phyloP scores from a whole-genome alignment of 495 filamentous ascomycete species.

The Astrothelium macrocarpum region DNA sequence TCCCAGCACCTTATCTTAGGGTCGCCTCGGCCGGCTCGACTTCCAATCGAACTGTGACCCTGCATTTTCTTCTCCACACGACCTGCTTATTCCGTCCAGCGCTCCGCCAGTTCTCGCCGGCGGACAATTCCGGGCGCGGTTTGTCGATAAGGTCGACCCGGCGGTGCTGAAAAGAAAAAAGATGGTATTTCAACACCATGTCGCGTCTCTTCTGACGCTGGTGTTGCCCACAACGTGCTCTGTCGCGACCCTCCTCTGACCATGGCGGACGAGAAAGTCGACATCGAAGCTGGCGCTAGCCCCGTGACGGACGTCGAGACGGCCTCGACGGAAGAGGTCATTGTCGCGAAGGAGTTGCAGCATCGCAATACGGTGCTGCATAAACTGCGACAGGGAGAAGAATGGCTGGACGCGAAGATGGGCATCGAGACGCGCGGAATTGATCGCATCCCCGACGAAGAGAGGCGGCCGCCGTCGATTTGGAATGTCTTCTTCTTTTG shows the following conservation, averaged over 20 bases:
- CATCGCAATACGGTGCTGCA: conserved; percentile 18
- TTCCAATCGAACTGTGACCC: conserved; percentile 4
- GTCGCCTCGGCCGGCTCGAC: neutral
- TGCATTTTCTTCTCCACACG: neutral
- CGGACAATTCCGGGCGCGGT: neutral
- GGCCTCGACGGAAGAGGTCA: neutral
- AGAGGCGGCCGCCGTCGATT: conserved; percentile 17
- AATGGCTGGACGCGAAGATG: conserved; percentile 16
- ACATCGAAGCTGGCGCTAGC: neutral
- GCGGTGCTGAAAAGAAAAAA: no score
- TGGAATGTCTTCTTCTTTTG: conserved; percentile 19
- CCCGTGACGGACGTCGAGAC: neutral
- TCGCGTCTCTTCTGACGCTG: neutral
- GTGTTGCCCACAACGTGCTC: neutral
- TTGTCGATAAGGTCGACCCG: neutral
- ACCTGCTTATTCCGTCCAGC: conserved; percentile 2
- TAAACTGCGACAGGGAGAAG: conserved; percentile 18
- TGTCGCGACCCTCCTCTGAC: neutral
- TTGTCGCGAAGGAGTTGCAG: conserved; percentile 3
- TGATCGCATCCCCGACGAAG: conserved; percentile 15
- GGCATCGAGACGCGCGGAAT: conserved; percentile 21
- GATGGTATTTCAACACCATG: neutral
- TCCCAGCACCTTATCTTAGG: neutral
- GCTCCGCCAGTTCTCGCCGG: conserved; percentile 5
- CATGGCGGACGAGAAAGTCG: conserved; percentile 2